Base-by-base conservation (phyloP, 2,329 filamentous ascomycete species). In the Verticillium longisporum region DNA sequence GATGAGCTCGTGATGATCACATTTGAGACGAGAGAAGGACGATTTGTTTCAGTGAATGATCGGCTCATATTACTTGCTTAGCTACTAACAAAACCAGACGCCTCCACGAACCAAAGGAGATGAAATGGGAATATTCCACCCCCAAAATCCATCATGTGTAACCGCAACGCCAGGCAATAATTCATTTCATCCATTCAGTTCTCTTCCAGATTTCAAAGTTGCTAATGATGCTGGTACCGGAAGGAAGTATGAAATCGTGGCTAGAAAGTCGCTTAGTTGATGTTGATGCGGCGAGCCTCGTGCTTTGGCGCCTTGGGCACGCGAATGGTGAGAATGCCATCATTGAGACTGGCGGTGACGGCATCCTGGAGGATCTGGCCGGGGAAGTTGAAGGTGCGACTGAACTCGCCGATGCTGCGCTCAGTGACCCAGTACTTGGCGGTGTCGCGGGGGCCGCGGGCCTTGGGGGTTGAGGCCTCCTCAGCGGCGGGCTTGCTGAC, bases 391-490 rank as follows among this genome's bases (percentile, higher is more conserved):
- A 91, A 91, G 62, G 80, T 84, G 65, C 88, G 83, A 57, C 83
- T 80, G 76, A 91, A 91, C 66, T 87, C 81, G 71, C 88, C 88
- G 61, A 88, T 76, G 63, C 80, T 83, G 67, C 87, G 85, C 76
- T 90, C 87, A 37, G 80, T 79, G 64, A 87, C 77, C 90, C 90
- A 94, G 81, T 87, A 93, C 75, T 85, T 88, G 67, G 78, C 74
- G 55, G 77, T 74, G 63, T 80, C 75, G 57, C 67, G 68, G 5
- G 72, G 66, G 64, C 75, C 72, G 67, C 61, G 45, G 6, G 45
- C 7, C 18, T 50, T 50, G 6, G 18, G 38, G 58, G 32, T 55
- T 34, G 55, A 32, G 18, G 38, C 58, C 64, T 57, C 64, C 31
- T 58, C 66, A 61, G 13, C 34, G 31, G 61, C 53, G 66, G 63